Conservation (phyloP, 805 yeast species). For the Wickerhamiella domercqiae region DNA sequence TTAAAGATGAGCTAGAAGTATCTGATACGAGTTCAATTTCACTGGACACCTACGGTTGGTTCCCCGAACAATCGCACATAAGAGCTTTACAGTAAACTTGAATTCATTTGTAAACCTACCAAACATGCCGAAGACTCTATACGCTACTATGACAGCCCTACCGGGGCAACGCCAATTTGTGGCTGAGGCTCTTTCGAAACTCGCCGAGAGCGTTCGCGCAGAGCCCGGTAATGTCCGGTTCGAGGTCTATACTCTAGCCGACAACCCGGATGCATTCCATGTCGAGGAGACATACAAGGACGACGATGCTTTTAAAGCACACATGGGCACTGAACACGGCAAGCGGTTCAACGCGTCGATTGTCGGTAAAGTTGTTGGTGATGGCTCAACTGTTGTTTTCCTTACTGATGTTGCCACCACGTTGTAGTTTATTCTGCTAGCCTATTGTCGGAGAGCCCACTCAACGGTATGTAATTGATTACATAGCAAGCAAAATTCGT, state of each 20-base stretch:
- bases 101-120: background rate
- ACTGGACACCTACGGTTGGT: constrained; percentile 48
- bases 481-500: background rate
- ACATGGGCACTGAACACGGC: constrained; percentile 17
- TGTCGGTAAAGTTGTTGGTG: constrained; percentile 16
- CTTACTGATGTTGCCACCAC: constrained; percentile 13
- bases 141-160: constrained; percentile 17
- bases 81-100: background rate
- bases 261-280: constrained; percentile 15
- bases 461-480: background rate
- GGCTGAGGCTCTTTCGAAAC: constrained; percentile 11
- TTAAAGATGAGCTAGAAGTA: constrained; percentile 33
- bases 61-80: constrained; percentile 29
- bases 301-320: constrained; percentile 19
- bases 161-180: constrained; percentile 17
- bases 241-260: constrained; percentile 17
- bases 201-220: constrained; percentile 15
- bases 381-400: constrained; percentile 16
- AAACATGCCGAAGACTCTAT: constrained; percentile 7
- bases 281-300: constrained; percentile 21
- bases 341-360: constrained; percentile 18
- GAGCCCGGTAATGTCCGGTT: constrained; percentile 20
- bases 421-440: background rate
- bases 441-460: too few relatives aligned
- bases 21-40: constrained; percentile 26